phyloP scores from a whole-genome alignment of 192 early-diverging fungal species.

The Entophlyctis helioformis region DNA sequence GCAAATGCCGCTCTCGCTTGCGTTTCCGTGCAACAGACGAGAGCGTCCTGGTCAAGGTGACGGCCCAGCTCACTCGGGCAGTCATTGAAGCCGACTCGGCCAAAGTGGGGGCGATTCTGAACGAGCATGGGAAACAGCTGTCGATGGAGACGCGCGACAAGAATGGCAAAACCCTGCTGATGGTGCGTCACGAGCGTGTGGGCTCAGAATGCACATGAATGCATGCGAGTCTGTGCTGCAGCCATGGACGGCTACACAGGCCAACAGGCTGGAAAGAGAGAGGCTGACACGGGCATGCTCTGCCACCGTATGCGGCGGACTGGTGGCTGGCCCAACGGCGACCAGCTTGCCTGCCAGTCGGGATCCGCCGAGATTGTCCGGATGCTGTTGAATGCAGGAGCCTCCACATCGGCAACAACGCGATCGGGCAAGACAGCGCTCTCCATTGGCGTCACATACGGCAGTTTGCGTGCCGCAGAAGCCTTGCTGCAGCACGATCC shows the following conservation, averaged over 20 bases:
- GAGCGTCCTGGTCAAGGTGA: conserved; percentile 16
- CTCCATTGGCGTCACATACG: conserved; percentile 22
- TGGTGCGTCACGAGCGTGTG: conserved; percentile 10
- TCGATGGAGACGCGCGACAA: conserved; percentile 31
- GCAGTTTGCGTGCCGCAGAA: conserved; percentile 19
- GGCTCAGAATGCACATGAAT: not conserved
- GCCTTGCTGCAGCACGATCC: conserved; percentile 11
- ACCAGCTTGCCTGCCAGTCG: conserved; percentile 26
- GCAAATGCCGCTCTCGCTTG: not conserved
- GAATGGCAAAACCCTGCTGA: conserved; percentile 30
- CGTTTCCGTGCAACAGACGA: conserved; percentile 17
- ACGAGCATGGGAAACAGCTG: conserved; percentile 18
- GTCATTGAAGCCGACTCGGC: conserved; percentile 17
- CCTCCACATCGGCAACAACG: conserved; percentile 17
- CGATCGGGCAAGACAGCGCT: conserved; percentile 31
- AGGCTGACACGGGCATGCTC: not conserved
- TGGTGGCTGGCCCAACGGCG: too few relatives aligned
- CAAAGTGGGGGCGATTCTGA: conserved; percentile 13
- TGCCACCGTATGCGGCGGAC: too few relatives aligned
- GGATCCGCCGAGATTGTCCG: conserved; percentile 17
- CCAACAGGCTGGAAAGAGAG: not conserved
- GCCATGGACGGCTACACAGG: not conserved
- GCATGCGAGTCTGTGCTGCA: not conserved
- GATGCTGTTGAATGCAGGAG: conserved; percentile 19
- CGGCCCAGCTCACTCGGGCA: conserved; percentile 21